A percentile compares a stretch with the other conserved stretches of the same genome.
Evolutionary conservation across 768 basidiomycete genomes (phyloP).

Genomic region (Pseudohyphozyma bogoriensis): DNA sequence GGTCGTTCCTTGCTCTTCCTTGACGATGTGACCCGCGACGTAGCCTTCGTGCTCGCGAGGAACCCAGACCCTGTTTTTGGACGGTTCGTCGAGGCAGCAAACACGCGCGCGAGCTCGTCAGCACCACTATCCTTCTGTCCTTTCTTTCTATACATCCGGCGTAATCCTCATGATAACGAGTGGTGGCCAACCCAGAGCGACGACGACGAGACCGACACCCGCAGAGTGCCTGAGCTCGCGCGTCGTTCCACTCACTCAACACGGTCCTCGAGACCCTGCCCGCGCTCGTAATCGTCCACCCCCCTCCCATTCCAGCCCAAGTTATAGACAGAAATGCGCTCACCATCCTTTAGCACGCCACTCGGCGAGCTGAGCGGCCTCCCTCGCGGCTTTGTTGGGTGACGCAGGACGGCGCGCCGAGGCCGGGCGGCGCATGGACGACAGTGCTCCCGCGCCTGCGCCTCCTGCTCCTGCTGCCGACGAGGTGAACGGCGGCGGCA

Average conservation of each 20-base stretch:
- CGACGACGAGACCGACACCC: not conserved
- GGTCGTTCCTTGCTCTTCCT: constrained; percentile 69
- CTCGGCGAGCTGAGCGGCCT: not conserved
- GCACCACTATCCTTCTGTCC: not conserved
- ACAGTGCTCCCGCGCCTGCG: too few species aligned
- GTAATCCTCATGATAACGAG: not conserved
- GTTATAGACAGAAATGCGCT: too few species aligned
- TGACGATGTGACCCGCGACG: constrained; percentile 84
- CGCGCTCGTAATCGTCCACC: not conserved
- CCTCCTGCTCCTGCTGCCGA: too few species aligned
- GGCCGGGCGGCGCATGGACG: too few species aligned
- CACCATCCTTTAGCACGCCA: not conserved
- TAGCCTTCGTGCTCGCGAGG: constrained; percentile 88
- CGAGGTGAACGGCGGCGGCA: too few species aligned
- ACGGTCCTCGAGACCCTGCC: not conserved
- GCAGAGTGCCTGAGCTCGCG: not conserved
- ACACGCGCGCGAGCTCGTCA: not conserved
- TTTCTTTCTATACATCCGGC: not conserved
- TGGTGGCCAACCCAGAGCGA: not conserved
- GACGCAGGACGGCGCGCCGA: too few species aligned
- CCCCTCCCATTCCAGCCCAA: too few species aligned
- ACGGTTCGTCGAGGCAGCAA: not conserved
- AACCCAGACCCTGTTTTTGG: constrained; percentile 68
- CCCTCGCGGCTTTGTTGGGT: too few species aligned
- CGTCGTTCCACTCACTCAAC: not conserved